Evolutionary conservation across 225 moss, liverwort and hornwort genomes (phyloP), one percentile per base, ranked within the genome.

Genomic region (Sphagnum tenellum): DNA sequence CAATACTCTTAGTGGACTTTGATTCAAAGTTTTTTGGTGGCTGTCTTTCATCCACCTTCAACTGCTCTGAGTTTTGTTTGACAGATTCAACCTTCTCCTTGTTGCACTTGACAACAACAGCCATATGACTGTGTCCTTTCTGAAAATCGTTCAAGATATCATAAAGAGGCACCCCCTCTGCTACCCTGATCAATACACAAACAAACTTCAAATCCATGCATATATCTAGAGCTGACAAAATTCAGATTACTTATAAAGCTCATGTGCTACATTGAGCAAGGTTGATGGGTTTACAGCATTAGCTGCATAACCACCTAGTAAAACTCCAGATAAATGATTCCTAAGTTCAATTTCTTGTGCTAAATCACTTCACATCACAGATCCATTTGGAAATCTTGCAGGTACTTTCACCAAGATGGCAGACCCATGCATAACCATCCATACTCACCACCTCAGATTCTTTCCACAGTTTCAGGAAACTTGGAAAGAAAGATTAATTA

Each of bases 121-220:
- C 95, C 95, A 96, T 96, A 65, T 96, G 95, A 63, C 92, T 92
- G 50, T 89, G 88, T 5, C 95, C 95, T 76, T 96, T 96, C 65
- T 96, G 95, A 48, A 96, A 96, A 65, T 96, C 92, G 61, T 96
- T 92, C 63, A 96, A 64, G 74, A 96, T 96, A 71, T 96, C 85
- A 60, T 96, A 96, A 50, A 96, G 75, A 8, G 95, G 95, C 71
- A 78, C 79, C 62, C 76, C 85, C 6, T 78, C 89, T 5, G 86
- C 79, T 29, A 96, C 89, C 77, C 95, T 95, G 79, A 56, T 72
- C 49, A 52, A 56, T 58, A 59, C 44, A 12, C 59, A 44, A n/a
- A n/a, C 12, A 50, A 3, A 7, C 11, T 29, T 29, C 29, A 29
- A 29, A 29, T 29, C 29, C 29, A 29, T 29, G 29, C 29, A 29